phyloP scores from a whole-genome alignment of 495 filamentous ascomycete genomes.

The Tuber calosporum region DNA sequence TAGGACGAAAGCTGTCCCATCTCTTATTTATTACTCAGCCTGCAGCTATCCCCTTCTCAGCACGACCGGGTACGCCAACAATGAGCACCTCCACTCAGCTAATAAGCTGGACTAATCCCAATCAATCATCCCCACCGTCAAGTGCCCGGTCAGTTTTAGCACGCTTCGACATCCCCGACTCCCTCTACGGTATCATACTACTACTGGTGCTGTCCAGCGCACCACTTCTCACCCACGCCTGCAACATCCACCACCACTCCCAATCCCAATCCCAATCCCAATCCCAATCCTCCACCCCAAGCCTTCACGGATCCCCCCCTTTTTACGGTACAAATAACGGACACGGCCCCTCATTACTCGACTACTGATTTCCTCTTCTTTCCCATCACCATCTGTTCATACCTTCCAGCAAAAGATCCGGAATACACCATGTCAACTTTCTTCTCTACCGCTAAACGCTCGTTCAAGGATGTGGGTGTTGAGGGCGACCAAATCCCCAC shows the following conservation, averaged over 20 bases:
- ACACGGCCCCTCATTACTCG: background rate
- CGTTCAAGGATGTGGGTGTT: constrained; percentile 74
- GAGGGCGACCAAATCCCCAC: constrained; percentile 67
- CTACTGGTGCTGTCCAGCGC: background rate
- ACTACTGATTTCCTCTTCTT: background rate
- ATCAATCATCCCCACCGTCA: background rate
- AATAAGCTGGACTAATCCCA: background rate
- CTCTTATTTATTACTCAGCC: background rate
- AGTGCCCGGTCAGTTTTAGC: background rate
- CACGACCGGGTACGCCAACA: background rate
- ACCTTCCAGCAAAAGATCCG: background rate
- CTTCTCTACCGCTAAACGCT: constrained; percentile 72
- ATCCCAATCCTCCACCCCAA: background rate
- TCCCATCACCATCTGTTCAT: background rate
- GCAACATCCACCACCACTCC: background rate
- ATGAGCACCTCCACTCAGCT: background rate
- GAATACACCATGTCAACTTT: constrained; percentile 51
- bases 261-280: background rate
- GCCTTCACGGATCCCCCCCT: background rate
- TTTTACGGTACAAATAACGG: background rate
- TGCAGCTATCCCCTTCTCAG: background rate
- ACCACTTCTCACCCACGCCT: background rate
- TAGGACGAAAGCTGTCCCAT: background rate
- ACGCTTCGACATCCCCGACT: background rate
- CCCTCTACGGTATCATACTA: background rate